A percentile compares a stretch with the other conserved stretches of the same genome.
Evolutionary conservation across 1,284 basidiomycete genomes (phyloP).

Genomic region (Trichosporon inkin): DNA sequence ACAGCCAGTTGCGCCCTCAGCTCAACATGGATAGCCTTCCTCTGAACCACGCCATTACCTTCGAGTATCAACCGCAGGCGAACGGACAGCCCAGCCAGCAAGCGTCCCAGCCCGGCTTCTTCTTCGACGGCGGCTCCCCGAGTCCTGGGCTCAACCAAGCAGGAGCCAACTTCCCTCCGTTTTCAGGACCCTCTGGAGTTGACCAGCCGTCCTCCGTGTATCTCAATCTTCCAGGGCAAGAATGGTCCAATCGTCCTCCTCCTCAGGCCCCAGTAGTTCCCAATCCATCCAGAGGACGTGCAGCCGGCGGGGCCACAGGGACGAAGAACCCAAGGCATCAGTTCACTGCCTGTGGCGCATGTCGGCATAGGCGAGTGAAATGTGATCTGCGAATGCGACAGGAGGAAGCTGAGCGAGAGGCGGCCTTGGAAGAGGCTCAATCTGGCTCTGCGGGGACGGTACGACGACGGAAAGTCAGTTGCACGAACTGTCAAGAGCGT

Average conservation of each 20-base stretch:
- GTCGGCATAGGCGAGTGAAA: conserved; percentile 67
- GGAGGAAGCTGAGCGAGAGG: conserved; percentile 29
- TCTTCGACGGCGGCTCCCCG: neutral
- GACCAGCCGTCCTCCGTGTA: neutral
- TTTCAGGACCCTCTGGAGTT: neutral
- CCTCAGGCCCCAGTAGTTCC: neutral
- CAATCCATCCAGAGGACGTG: neutral
- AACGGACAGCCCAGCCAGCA: neutral
- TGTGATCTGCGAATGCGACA: conserved; percentile 46
- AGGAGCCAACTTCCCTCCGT: neutral
- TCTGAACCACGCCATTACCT: neutral
- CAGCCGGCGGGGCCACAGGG: neutral
- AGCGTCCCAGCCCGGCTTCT: neutral
- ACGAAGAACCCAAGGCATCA: conserved; percentile 62
- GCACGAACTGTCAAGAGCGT: conserved; percentile 80
- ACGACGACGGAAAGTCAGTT: conserved; percentile 50
- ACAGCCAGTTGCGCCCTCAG: neutral
- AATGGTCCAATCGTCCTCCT: neutral
- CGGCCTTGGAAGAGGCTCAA: conserved; percentile 10
- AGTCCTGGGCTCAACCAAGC: neutral
- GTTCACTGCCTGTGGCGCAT: conserved; percentile 78
- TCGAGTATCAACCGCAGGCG: neutral
- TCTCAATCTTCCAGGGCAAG: neutral
- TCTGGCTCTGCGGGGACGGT: neutral
- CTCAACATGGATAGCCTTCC: neutral